These are phyloP conservation scores for rapeseed (Brassica napus) DNA, from an alignment of 345 rosid species.

Conservation along the genomic window DNA sequence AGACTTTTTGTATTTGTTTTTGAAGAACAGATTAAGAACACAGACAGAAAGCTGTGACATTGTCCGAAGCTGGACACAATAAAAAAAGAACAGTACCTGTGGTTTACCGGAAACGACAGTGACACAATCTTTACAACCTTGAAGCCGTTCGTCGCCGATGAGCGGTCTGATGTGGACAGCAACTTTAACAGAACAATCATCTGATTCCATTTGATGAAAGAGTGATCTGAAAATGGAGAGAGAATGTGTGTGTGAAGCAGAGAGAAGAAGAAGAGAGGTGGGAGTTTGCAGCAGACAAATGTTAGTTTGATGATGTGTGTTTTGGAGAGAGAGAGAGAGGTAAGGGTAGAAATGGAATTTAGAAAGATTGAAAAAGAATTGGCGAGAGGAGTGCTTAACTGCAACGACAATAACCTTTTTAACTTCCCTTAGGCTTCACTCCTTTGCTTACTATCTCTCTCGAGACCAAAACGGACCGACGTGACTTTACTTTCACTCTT, in stretches of 20 bases:
- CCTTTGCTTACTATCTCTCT: constrained; percentile 8
- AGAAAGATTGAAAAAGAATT: not conserved
- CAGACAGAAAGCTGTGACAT: constrained; percentile 20
- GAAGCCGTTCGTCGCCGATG: constrained; percentile 83
- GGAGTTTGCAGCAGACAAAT: constrained; percentile 41
- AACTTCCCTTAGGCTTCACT: constrained; percentile 74
- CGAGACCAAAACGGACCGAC: constrained; percentile 25
- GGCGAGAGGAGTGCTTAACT: constrained; percentile 43
- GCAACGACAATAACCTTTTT: constrained; percentile 62
- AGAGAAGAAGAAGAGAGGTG: constrained; percentile 42
- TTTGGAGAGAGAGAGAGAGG: constrained; percentile 14
- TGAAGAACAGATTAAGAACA: not conserved
- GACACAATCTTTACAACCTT: constrained; percentile 97
- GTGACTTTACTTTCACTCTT: constrained; percentile 52
- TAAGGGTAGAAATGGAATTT: constrained; percentile 51
- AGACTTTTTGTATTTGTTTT: not conserved
- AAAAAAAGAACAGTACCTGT: constrained; percentile 57
- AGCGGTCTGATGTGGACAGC: constrained; percentile 97
- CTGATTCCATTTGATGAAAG: constrained; percentile 53
- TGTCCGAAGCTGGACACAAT: constrained; percentile 4
- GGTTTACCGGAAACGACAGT: constrained; percentile 85
- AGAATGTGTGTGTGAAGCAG: constrained; percentile 35
- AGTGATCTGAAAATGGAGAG: constrained; percentile 24
- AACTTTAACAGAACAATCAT: constrained; percentile 94
- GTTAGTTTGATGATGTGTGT: constrained; percentile 29